Percentiles rank a stretch among this genome's conserved stretches.
Conservation (phyloP, 129 eudicot species). For the Erigeron canadensis region DNA sequence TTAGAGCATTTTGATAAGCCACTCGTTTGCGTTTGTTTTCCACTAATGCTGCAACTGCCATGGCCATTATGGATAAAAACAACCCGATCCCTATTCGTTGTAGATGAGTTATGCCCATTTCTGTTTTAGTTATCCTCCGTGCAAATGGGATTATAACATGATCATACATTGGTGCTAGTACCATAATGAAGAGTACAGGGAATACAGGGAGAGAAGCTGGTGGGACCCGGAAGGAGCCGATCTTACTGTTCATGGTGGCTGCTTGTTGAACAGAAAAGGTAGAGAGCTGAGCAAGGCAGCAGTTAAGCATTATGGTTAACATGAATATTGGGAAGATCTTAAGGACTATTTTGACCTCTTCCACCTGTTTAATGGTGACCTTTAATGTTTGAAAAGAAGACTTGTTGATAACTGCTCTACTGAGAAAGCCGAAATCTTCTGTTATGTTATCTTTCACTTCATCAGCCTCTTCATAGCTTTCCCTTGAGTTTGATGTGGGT, state of each 20-base stretch:
- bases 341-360: conserved; percentile 70
- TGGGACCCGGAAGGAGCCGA: conserved; percentile 63
- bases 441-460: conserved; percentile 24
- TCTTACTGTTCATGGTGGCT: conserved; percentile 77
- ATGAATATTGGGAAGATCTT: conserved; percentile 67
- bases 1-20: conserved; percentile 42
- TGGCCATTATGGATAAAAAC: conserved; percentile 62
- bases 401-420: conserved; percentile 38
- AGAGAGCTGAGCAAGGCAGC: conserved; percentile 95
- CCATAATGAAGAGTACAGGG: conserved; percentile 77
- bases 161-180: conserved; percentile 74
- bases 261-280: conserved; percentile 96
- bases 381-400: conserved; percentile 37
- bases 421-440: conserved; percentile 40
- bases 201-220: conserved; percentile 92
- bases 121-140: conserved; percentile 60
- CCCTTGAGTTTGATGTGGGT: conserved; percentile 22
- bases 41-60: conserved; percentile 83
- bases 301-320: conserved; percentile 80
- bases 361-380: conserved; percentile 63
- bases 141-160: conserved; percentile 61
- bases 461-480: conserved; percentile 29
- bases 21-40: conserved; percentile 68
- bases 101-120: conserved; percentile 74
- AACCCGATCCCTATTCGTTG: conserved; percentile 79